These are phyloP conservation scores for Beta corolliflora DNA, from an alignment of 179 eudicot genomes.

Conservation along the genomic window DNA sequence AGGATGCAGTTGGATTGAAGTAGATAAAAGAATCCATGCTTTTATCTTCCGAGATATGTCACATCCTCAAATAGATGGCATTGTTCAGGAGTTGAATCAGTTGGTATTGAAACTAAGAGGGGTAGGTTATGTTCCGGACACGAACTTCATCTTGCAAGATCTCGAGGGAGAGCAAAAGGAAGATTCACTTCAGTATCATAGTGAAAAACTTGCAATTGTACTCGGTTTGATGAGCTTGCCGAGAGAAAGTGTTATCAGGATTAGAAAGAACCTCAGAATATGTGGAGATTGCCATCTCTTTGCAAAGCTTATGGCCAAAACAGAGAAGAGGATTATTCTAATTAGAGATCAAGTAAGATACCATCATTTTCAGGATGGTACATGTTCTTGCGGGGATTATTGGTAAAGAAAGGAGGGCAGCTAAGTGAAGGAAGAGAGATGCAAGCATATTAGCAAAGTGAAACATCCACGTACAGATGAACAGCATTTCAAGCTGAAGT, in stretches of 20 bases:
- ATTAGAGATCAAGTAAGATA: conserved; percentile 69
- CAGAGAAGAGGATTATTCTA: conserved; percentile 52
- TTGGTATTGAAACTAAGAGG: conserved; percentile 51
- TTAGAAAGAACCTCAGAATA: conserved; percentile 68
- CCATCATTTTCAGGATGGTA: conserved; percentile 62
- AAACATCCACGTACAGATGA: not conserved
- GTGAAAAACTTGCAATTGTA: conserved; percentile 65
- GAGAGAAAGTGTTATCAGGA: conserved; percentile 46
- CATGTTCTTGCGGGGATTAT: conserved; percentile 60
- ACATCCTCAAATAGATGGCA: conserved; percentile 49
- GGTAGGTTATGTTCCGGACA: conserved; percentile 60
- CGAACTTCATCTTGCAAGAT: conserved; percentile 57
- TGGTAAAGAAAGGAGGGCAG: conserved; percentile 29
- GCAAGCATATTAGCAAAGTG: not conserved
- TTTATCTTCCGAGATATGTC: conserved; percentile 52
- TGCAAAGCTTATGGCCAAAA: conserved; percentile 54
- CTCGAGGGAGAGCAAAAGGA: conserved; percentile 72
- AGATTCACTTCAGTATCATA: conserved; percentile 59
- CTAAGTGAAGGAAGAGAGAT: not conserved
- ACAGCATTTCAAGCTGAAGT: not conserved
- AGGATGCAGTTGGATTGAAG: conserved; percentile 77
- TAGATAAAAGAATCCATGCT: conserved; percentile 52
- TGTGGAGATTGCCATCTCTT: conserved; percentile 71
- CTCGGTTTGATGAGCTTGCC: conserved; percentile 55
- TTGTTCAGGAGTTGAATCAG: conserved; percentile 38